Base-by-base conservation (phyloP, 1,139 yeast species). In the Pichia sp. region DNA sequence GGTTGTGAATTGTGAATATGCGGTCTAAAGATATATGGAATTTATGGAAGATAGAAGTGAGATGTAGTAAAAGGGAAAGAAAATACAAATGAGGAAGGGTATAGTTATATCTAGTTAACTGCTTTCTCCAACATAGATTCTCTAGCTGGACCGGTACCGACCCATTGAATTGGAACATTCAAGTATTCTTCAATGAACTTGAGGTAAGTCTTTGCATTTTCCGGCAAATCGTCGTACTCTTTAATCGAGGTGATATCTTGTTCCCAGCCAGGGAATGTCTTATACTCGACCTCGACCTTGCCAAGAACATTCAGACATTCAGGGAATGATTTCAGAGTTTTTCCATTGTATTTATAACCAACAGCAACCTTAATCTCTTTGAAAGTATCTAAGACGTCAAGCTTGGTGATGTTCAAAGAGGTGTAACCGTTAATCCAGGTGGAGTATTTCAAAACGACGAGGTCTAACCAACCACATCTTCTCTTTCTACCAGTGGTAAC, bases 401-500 rank as follows among this genome's bases (percentile, higher is more conserved):
- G 74, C 63, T 91, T 93, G 52, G 98, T 91, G 59, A 93, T 80
- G 70, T 91, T 91, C 59, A 91, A 73, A 39, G 84, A 74, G 27
- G 98, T 91, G 72, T 88, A 91, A 38, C 98, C 98, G 58, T 91
- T 91, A 62, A 91, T 86, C 58, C 78, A 63, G 42, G 85, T 77
- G 30, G 97, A 87, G 66, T 91, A 91, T 62, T 82, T 84, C 63
- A 91, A 69, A 27, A 93, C 96, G 23, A 91, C 98, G 53, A 93
- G 71, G 63, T 91, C 99, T 56, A 91, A 77, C 99, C 99, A 91
- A 38, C 99, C 99, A 63, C 98, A 93, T 67, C 99, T 81, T 70
- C 99, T 84, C 74, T 88, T 88, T 69, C 99, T 83, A 48, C 99
- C 98, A 29, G 99, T 91, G 50, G 99, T 91, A 49, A 91, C 99